Percentiles rank a stretch among this genome's conserved stretches.
Conservation (phyloP, 1,139 yeast species). For the Taphrina flavorubra region DNA sequence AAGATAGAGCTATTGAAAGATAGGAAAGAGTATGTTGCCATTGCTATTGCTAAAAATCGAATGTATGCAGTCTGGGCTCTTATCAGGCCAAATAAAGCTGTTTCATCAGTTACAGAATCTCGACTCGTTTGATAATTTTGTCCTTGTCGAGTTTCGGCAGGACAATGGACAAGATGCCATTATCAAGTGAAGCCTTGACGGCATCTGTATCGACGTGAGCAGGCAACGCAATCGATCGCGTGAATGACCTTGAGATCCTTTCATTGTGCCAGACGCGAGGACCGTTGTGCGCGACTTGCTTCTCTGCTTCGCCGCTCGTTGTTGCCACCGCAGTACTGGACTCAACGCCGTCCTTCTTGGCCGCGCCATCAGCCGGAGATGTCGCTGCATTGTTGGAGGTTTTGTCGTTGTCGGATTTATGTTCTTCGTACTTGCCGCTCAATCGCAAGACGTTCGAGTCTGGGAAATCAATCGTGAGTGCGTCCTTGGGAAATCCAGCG, state of each 20-base stretch:
- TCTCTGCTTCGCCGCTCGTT: not conserved
- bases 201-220: constrained; percentile 57
- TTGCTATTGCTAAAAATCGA: not conserved
- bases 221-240: constrained; percentile 46
- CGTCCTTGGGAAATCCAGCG: constrained; percentile 35
- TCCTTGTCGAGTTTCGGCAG: constrained; percentile 55
- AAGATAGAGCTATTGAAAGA: not conserved
- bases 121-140: constrained; percentile 34
- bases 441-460: constrained; percentile 14
- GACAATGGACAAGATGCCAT: constrained; percentile 61
- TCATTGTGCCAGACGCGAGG: constrained; percentile 43
- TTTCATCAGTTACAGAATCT: constrained; percentile 7
- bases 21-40: not conserved
- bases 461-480: constrained; percentile 25
- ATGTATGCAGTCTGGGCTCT: not conserved
- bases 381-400: not conserved
- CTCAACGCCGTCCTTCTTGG: not conserved
- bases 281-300: not conserved
- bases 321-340: not conserved
- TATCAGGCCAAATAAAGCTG: not conserved
- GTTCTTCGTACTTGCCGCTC: constrained; percentile 28
- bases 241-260: constrained; percentile 45
- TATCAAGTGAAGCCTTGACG: constrained; percentile 60
- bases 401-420: not conserved
- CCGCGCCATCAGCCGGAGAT: too few relatives aligned